These are phyloP conservation scores for Casaregolazyma suthepensis DNA, from an alignment of 1,139 yeast species.

Conservation along the genomic window DNA sequence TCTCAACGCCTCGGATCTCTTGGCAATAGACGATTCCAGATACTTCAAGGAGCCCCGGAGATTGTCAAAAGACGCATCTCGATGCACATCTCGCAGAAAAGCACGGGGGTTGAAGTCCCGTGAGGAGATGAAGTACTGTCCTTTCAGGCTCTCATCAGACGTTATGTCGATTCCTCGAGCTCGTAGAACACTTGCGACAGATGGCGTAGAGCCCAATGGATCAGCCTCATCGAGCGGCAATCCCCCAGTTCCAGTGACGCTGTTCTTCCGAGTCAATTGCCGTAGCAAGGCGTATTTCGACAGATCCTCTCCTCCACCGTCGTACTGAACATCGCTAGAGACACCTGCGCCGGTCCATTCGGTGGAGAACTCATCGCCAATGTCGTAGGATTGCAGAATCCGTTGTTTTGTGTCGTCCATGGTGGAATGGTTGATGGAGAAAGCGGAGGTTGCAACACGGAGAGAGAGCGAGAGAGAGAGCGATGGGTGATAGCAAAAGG, in stretches of 20 bases:
- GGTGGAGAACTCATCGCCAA: constrained; percentile 26
- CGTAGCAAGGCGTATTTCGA: constrained; percentile 25
- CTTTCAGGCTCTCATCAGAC: constrained; percentile 23
- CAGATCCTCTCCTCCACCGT: constrained; percentile 16
- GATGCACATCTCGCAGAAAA: constrained; percentile 65
- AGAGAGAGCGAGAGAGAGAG: background rate
- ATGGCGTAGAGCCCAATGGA: constrained; percentile 33
- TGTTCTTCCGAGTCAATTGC: constrained; percentile 19
- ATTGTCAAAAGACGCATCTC: constrained; percentile 60
- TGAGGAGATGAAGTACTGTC: constrained; percentile 61
- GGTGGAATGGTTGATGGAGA: background rate
- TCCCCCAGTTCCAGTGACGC: constrained; percentile 11
- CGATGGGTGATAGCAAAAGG: background rate
- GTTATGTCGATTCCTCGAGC: constrained; percentile 29
- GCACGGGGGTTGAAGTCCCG: constrained; percentile 65
- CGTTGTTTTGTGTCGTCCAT: constrained; percentile 6
- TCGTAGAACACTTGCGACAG: constrained; percentile 28
- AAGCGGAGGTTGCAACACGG: background rate
- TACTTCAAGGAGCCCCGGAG: constrained; percentile 50
- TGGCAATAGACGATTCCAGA: constrained; percentile 56
- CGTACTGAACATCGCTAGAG: constrained; percentile 5
- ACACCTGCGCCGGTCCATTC: constrained; percentile 24
- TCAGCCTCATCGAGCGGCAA: constrained; percentile 33
- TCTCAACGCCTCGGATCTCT: constrained; percentile 62
- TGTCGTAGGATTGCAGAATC: constrained; percentile 23